Evolutionary conservation across 1,139 yeast species (phyloP).

Genomic region (Yamadazyma friedrichii): DNA sequence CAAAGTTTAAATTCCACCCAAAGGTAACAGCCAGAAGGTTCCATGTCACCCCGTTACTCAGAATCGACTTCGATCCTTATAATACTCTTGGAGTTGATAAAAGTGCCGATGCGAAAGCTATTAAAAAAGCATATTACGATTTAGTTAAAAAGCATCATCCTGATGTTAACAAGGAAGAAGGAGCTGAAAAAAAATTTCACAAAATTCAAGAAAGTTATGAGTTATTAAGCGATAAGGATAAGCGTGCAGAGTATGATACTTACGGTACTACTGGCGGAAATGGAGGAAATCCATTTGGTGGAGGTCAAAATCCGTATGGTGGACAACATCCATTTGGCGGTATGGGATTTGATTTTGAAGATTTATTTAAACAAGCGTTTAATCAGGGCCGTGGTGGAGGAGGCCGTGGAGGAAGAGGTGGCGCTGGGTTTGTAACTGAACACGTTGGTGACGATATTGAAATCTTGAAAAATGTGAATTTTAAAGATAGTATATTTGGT

Average conservation of each 20-base stretch:
- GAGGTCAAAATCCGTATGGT: conserved; percentile 41
- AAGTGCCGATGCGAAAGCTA: conserved; percentile 73
- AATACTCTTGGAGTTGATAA: conserved; percentile 74
- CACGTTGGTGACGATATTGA: conserved; percentile 91
- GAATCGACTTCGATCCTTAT: conserved; percentile 71
- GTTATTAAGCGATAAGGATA: conserved; percentile 79
- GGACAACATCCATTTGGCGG: conserved; percentile 40
- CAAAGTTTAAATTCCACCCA: not conserved
- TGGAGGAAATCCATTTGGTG: conserved; percentile 54
- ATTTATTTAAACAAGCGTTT: conserved; percentile 79
- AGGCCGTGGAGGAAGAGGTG: conserved; percentile 38
- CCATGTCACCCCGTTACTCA: conserved; percentile 22
- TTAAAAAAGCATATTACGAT: conserved; percentile 91
- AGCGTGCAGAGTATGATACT: conserved; percentile 87
- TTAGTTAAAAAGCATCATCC: conserved; percentile 95
- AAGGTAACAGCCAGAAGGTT: conserved; percentile 15
- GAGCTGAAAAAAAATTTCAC: conserved; percentile 86
- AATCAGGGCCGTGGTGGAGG: conserved; percentile 43
- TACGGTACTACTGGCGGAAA: conserved; percentile 68
- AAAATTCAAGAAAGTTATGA: conserved; percentile 94
- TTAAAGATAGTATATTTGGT: conserved; percentile 89
- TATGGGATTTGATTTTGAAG: conserved; percentile 74
- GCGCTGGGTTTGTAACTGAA: conserved; percentile 58
- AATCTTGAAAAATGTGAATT: conserved; percentile 66
- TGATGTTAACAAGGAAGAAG: conserved; percentile 89